Evolutionary conservation across 352 stramenopile species (phyloP).

Genomic region (Plasmopara halstedii): DNA sequence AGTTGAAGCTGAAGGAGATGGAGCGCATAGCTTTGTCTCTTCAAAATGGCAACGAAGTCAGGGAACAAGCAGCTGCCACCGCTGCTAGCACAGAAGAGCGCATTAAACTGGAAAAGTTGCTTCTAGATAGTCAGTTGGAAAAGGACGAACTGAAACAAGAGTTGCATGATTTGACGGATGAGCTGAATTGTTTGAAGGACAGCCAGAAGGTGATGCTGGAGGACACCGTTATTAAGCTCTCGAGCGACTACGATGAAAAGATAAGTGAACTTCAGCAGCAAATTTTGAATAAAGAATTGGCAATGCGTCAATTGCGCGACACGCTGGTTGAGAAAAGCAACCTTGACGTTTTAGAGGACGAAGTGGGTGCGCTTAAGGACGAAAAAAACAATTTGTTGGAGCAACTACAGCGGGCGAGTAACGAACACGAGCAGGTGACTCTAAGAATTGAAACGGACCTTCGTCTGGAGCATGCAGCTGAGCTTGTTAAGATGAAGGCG

Average conservation of each 20-base stretch:
- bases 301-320: constrained; percentile 31
- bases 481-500: constrained; percentile 33
- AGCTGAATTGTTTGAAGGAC: constrained; percentile 28
- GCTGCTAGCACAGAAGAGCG: constrained; percentile 25
- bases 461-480: constrained; percentile 21
- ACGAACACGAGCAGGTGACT: constrained; percentile 26
- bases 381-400: constrained; percentile 50
- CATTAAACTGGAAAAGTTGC: constrained; percentile 41
- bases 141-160: constrained; percentile 51
- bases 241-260: constrained; percentile 42
- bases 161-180: constrained; percentile 32
- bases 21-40: constrained; percentile 32
- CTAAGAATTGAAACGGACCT: constrained; percentile 31
- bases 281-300: constrained; percentile 38
- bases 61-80: constrained; percentile 21
- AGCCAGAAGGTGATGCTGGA: constrained; percentile 33
- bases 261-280: constrained; percentile 35
- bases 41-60: constrained; percentile 26
- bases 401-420: constrained; percentile 29
- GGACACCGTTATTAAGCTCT: constrained; percentile 32
- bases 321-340: constrained; percentile 45
- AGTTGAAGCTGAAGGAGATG: constrained; percentile 56
- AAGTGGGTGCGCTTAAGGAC: constrained; percentile 29
- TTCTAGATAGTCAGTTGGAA: constrained; percentile 45
- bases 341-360: constrained; percentile 34